phyloP scores from a whole-genome alignment of 2,329 filamentous ascomycete species.

The Daldinia eschscholtzii region DNA sequence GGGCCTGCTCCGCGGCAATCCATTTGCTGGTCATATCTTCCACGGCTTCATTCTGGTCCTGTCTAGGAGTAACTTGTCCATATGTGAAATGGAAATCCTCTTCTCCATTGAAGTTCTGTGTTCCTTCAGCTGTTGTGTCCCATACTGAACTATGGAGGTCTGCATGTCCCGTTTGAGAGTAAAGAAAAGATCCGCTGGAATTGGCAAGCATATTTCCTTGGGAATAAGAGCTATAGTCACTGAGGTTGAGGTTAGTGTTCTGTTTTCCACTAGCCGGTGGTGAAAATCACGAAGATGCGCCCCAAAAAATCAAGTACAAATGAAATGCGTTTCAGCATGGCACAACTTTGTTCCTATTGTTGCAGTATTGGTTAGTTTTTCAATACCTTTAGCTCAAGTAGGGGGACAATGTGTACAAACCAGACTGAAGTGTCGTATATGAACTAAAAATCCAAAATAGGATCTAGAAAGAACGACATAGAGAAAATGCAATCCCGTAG shows the following conservation, averaged over 20 bases:
- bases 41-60: constrained; percentile 61
- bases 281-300: constrained; percentile 48
- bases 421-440: constrained; percentile 48
- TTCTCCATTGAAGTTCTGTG: constrained; percentile 71
- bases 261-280: constrained; percentile 60
- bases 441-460: constrained; percentile 40
- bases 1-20: constrained; percentile 56
- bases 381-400: constrained; percentile 29
- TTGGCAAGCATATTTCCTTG: constrained; percentile 64
- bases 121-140: constrained; percentile 68
- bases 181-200: constrained; percentile 67
- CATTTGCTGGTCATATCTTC: constrained; percentile 65
- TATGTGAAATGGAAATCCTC: constrained; percentile 69
- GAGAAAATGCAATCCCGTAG: constrained; percentile 29
- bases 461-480: constrained; percentile 41
- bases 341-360: constrained; percentile 70
- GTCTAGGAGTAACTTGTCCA: constrained; percentile 66
- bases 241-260: constrained; percentile 68
- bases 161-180: constrained; percentile 71
- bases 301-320: constrained; percentile 52
- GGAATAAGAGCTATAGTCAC: constrained; percentile 68
- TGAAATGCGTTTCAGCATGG: constrained; percentile 55
- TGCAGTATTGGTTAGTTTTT: constrained; percentile 53
- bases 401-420: constrained; percentile 56
- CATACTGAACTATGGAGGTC: constrained; percentile 68